Conservation (phyloP, 1,284 basidiomycete genomes). For the Rhodotorula sp. region DNA sequence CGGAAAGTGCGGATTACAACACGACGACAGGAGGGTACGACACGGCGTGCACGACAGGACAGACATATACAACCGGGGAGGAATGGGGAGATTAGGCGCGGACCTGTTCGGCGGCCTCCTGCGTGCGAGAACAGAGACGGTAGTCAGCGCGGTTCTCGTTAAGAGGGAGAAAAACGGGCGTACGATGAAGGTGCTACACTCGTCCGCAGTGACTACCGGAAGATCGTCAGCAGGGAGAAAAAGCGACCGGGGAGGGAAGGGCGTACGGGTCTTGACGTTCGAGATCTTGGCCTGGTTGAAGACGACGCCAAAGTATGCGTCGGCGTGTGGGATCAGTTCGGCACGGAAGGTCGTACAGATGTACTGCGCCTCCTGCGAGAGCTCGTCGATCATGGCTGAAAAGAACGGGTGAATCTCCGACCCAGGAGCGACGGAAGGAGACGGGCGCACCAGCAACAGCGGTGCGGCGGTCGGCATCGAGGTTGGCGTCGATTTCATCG, state of each 20-base stretch:
- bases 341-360: slow-evolving; percentile 98
- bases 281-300: slow-evolving; percentile 91
- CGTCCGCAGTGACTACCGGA: slow-evolving; percentile 37
- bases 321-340: slow-evolving; percentile 92
- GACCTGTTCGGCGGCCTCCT: slow-evolving; percentile 35
- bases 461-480: slow-evolving; percentile 96
- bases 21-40: neutral
- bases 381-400: slow-evolving; percentile 87
- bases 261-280: slow-evolving; percentile 62
- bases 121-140: neutral
- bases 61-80: neutral
- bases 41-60: neutral
- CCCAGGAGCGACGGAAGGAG: neutral
- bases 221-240: too few relatives aligned
- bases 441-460: slow-evolving; percentile 78
- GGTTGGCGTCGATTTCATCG: slow-evolving; percentile 98
- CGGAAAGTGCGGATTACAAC: too few relatives aligned
- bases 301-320: slow-evolving; percentile 98
- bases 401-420: neutral
- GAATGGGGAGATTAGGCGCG: slow-evolving; percentile 11
- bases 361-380: slow-evolving; percentile 87
- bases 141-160: too few relatives aligned
- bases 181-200: slow-evolving; percentile 39
- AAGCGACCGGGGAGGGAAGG: too few relatives aligned
- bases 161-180: neutral